Conservation (phyloP, 345 rosid genomes). For the Melastoma malabathricum region DNA sequence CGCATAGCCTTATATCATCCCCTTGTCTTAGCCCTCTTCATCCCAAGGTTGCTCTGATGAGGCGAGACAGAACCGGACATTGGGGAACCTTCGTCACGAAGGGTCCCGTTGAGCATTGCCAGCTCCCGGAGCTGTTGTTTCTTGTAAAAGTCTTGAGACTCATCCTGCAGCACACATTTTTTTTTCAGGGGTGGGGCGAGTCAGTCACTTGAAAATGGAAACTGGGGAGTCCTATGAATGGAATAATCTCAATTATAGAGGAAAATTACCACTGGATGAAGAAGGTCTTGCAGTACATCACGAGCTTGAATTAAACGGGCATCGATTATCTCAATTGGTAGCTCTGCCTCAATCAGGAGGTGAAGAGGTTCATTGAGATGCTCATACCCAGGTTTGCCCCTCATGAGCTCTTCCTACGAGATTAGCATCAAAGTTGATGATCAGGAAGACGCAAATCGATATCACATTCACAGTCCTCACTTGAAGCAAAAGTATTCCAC, state of each 20-base stretch:
- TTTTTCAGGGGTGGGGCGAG: too few species aligned
- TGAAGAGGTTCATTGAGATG: conserved; percentile 93
- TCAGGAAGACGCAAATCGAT: too few species aligned
- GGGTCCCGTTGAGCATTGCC: conserved; percentile 77
- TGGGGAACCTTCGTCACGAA: conserved; percentile 85
- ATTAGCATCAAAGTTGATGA: too few species aligned
- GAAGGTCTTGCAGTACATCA: conserved; percentile 83
- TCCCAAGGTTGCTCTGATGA: conserved; percentile 69
- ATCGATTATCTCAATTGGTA: conserved; percentile 84
- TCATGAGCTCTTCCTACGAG: conserved; percentile 77
- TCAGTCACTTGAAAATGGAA: too few species aligned
- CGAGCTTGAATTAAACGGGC: conserved; percentile 86
- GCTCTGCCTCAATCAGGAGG: conserved; percentile 85
- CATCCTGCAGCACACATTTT: conserved; percentile 36
- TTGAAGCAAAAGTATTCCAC: too few species aligned
- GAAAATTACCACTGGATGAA: conserved; percentile 61
- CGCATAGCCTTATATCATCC: conserved; percentile 18
- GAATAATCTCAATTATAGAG: neutral
- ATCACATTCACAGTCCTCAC: too few species aligned
- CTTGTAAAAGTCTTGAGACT: conserved; percentile 89
- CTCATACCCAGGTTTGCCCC: conserved; percentile 95
- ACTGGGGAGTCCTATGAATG: too few species aligned
- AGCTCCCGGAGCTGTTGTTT: conserved; percentile 94
- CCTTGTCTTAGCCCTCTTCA: conserved; percentile 96
- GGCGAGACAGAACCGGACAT: conserved; percentile 94